Evolutionary conservation across 78 protist species (phyloP).

Genomic region (Dictyostelium brefeldianum): DNA sequence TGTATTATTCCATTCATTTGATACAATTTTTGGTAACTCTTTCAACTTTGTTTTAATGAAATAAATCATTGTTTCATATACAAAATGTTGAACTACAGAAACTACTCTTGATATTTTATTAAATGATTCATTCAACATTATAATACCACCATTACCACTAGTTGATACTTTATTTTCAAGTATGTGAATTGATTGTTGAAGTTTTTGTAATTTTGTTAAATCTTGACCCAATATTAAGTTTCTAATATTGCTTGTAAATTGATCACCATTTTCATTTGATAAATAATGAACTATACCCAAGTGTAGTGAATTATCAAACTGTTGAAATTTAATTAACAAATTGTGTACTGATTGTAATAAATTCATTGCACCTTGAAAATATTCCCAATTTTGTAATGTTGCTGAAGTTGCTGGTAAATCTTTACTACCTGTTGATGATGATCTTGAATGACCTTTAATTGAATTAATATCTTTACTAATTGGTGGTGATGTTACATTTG

Average conservation of each 20-base stretch:
- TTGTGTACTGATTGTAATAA: conserved; percentile 9
- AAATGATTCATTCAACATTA: background rate
- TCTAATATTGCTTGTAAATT: conserved; percentile 22
- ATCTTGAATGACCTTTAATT: background rate
- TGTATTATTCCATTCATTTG: conserved; percentile 24
- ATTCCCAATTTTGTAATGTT: conserved; percentile 68
- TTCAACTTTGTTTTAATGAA: conserved; percentile 29
- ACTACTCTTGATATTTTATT: conserved; percentile 5
- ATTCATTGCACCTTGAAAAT: conserved; percentile 81
- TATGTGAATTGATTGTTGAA: conserved; percentile 4
- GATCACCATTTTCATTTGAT: background rate
- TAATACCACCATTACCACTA: background rate
- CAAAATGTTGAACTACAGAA: conserved; percentile 37
- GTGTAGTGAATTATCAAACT: conserved; percentile 25
- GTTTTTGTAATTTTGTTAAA: conserved; percentile 15
- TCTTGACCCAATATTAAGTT: conserved; percentile 31
- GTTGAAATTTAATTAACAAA: background rate
- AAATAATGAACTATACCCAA: conserved; percentile 20
- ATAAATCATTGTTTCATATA: conserved; percentile 63
- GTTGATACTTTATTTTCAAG: conserved; percentile 1
- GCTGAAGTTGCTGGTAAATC: background rate
- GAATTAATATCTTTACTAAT: background rate
- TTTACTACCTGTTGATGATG: background rate
- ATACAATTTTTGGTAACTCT: conserved; percentile 51
- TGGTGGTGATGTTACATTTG: background rate